These are phyloP conservation scores for Candida stauntonica DNA, from an alignment of 805 yeast species.

Conservation along the genomic window DNA sequence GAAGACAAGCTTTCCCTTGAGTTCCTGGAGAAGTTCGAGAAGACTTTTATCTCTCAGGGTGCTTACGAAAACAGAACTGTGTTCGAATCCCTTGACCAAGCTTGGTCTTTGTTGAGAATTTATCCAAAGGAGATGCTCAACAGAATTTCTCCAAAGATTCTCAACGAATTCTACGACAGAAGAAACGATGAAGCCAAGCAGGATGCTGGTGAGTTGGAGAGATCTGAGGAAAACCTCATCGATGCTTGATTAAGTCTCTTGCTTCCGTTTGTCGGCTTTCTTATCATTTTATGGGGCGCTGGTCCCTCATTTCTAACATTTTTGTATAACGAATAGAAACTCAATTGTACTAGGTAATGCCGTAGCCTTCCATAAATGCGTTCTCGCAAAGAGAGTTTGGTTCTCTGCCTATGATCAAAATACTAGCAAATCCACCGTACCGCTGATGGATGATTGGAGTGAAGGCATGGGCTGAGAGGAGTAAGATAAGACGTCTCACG, in stretches of 20 bases:
- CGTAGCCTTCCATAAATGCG: too few species aligned
- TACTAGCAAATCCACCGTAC: too few species aligned
- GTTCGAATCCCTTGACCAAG: constrained; percentile 94
- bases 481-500: too few species aligned
- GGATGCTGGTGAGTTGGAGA: constrained; percentile 34
- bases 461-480: too few species aligned
- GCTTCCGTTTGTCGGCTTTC: not conserved
- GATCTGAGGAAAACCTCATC: constrained; percentile 32
- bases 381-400: too few species aligned
- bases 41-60: constrained; percentile 92
- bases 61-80: constrained; percentile 94
- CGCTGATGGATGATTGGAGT: too few species aligned
- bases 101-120: constrained; percentile 96
- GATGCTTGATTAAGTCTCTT: constrained; percentile 35
- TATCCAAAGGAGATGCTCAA: constrained; percentile 98
- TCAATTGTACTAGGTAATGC: too few species aligned
- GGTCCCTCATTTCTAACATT: too few species aligned
- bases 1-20: constrained; percentile 97
- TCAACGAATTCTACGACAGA: constrained; percentile 93
- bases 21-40: constrained; percentile 96
- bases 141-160: constrained; percentile 96
- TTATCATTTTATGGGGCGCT: too few species aligned
- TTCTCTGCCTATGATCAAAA: too few species aligned
- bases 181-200: constrained; percentile 61
- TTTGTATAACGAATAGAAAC: too few species aligned